phyloP scores from a whole-genome alignment of 2,329 filamentous ascomycete genomes.

The Paecilomyces variotii region DNA sequence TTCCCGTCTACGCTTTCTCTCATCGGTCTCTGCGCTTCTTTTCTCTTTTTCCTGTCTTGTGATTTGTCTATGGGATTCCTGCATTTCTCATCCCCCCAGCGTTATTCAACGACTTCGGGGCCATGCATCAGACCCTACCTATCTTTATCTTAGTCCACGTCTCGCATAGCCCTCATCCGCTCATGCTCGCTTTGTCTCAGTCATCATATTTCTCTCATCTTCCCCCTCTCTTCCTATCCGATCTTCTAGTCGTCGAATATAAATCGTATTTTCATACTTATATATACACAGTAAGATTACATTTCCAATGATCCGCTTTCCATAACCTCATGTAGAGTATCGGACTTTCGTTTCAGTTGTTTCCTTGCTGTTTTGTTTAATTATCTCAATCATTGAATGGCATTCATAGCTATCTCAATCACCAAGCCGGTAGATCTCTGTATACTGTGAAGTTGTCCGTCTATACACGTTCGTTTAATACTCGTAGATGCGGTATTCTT shows the following conservation, averaged over 20 bases:
- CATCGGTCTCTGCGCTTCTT: background rate
- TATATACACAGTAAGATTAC: background rate
- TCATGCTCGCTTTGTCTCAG: background rate
- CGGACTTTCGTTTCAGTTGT: background rate
- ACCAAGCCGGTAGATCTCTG: too few relatives aligned
- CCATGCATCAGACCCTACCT: background rate
- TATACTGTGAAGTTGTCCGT: too few relatives aligned
- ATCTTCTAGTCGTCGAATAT: background rate
- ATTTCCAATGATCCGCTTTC: background rate
- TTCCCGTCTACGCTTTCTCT: constrained; percentile 1
- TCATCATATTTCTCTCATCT: background rate
- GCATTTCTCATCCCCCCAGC: background rate
- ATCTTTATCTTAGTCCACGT: background rate
- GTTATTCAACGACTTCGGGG: background rate
- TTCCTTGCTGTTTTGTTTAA: background rate
- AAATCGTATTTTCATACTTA: background rate
- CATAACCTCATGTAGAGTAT: background rate
- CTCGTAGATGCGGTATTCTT: background rate
- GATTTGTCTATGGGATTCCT: background rate
- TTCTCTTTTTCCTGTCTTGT: constrained; percentile 2
- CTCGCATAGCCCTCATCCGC: background rate
- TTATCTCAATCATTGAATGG: too few relatives aligned
- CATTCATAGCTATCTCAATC: too few relatives aligned
- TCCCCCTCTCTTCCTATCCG: background rate
- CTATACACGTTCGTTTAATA: background rate